A percentile compares a stretch with the other conserved stretches of the same genome.
phyloP scores from a whole-genome alignment of 805 yeast species.

The Suhomyces sp. region DNA sequence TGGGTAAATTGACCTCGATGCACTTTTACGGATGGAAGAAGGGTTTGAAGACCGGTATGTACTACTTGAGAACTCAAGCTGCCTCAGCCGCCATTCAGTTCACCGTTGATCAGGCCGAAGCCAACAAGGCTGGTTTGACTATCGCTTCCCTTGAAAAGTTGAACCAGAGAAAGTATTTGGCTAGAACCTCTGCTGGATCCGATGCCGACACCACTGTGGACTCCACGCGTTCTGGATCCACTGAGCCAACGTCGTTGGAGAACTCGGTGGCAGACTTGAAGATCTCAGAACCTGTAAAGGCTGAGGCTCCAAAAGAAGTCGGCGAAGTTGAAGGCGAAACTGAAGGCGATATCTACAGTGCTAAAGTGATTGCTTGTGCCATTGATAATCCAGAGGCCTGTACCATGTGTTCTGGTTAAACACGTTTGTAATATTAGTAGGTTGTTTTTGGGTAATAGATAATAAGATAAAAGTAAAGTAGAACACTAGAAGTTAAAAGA shows the following conservation, averaged over 20 bases:
- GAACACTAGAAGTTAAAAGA: neutral
- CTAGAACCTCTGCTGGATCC: slow-evolving; percentile 14
- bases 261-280: slow-evolving; percentile 46
- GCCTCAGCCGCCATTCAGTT: slow-evolving; percentile 97
- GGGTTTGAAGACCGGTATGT: slow-evolving; percentile 41
- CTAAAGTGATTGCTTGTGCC: slow-evolving; percentile 94
- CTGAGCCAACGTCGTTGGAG: slow-evolving; percentile 44
- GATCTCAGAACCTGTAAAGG: slow-evolving; percentile 17
- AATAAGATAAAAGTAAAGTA: neutral
- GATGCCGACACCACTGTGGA: slow-evolving; percentile 21
- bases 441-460: slow-evolving; percentile 5
- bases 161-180: slow-evolving; percentile 36
- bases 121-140: slow-evolving; percentile 36
- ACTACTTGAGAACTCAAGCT: slow-evolving; percentile 75
- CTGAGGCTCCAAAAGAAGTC: slow-evolving; percentile 12
- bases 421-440: slow-evolving; percentile 3
- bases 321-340: slow-evolving; percentile 20
- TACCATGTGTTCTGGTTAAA: slow-evolving; percentile 96
- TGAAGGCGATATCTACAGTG: slow-evolving; percentile 83
- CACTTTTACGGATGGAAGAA: slow-evolving; percentile 43
- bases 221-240: slow-evolving; percentile 27
- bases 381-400: slow-evolving; percentile 96
- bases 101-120: slow-evolving; percentile 47
- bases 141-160: slow-evolving; percentile 39
- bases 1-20: slow-evolving; percentile 40